Evolutionary conservation across 192 early-diverging fungal genomes (phyloP).

Genomic region (Linnemannia schmuckeri): DNA sequence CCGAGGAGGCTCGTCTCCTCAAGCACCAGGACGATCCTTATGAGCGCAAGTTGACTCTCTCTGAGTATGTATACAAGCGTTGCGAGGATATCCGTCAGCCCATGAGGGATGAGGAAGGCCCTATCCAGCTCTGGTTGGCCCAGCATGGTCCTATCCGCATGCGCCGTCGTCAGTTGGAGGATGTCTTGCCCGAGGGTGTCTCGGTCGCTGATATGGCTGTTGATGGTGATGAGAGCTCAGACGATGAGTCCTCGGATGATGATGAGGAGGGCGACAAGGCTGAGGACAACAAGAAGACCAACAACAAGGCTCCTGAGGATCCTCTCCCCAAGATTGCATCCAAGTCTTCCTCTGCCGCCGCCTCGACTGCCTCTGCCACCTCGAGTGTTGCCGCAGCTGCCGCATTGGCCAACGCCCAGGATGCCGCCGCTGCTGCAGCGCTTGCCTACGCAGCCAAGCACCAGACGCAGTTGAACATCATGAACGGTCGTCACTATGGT

Average conservation of each 20-base stretch:
- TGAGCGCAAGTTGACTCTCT: constrained; percentile 42
- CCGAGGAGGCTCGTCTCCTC: constrained; percentile 27
- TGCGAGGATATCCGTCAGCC: constrained; percentile 54
- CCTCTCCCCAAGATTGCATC: constrained; percentile 48
- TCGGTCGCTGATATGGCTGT: background rate
- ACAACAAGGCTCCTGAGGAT: constrained; percentile 25
- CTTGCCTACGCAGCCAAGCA: background rate
- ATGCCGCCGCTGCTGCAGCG: background rate
- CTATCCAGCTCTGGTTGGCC: constrained; percentile 52
- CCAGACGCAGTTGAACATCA: constrained; percentile 11
- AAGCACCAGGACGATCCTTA: constrained; percentile 42
- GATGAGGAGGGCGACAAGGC: background rate
- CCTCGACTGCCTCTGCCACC: background rate
- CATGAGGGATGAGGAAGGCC: constrained; percentile 52
- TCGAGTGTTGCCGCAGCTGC: background rate
- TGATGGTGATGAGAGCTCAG: background rate
- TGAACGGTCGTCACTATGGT: constrained; percentile 47
- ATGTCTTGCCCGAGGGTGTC: constrained; percentile 6
- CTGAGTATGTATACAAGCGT: constrained; percentile 54
- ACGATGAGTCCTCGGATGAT: background rate
- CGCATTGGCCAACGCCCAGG: background rate
- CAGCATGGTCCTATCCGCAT: constrained; percentile 55
- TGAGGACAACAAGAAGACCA: background rate
- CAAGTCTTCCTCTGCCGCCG: constrained; percentile 18
- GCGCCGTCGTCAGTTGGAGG: constrained; percentile 35